Conservation (phyloP, 2,329 filamentous ascomycete species). For the Penicillium brasilianum region DNA sequence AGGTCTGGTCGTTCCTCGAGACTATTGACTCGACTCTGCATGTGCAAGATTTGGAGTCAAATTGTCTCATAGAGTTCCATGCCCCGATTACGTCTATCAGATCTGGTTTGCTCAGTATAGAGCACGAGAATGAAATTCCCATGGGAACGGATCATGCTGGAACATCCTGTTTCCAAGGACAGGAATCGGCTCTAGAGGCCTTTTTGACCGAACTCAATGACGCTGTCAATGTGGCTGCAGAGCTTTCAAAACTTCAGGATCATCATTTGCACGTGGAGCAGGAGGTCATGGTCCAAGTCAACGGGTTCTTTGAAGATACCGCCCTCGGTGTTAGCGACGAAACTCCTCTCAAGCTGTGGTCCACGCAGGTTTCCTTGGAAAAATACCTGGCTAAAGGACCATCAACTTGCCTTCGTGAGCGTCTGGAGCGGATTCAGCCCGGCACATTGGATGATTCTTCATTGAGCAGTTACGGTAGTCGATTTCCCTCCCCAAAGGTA, state of each 20-base stretch:
- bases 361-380: constrained; percentile 33
- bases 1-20: constrained; percentile 68
- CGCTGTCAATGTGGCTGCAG: constrained; percentile 28
- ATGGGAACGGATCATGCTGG: constrained; percentile 40
- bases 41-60: constrained; percentile 42
- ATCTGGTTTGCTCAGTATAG: constrained; percentile 39
- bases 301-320: constrained; percentile 68
- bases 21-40: constrained; percentile 65
- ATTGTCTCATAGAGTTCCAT: constrained; percentile 60
- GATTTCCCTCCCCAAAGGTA: constrained; percentile 30
- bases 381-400: constrained; percentile 64
- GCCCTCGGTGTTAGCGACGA: constrained; percentile 56
- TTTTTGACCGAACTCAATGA: constrained; percentile 35
- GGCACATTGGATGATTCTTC: constrained; percentile 37
- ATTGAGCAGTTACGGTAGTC: constrained; percentile 38
- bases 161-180: constrained; percentile 38
- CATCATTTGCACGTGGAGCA: constrained; percentile 57
- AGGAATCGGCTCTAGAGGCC: constrained; percentile 33
- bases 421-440: constrained; percentile 48
- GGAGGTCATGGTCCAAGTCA: constrained; percentile 62
- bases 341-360: constrained; percentile 41
- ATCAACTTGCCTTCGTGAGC: constrained; percentile 59
- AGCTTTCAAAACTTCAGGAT: constrained; percentile 42
- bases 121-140: constrained; percentile 41
- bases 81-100: constrained; percentile 62